A percentile compares a stretch with the other conserved stretches of the same genome.
Evolutionary conservation across 768 basidiomycete species (phyloP).

Genomic region (Rossbeevera mucosa): DNA sequence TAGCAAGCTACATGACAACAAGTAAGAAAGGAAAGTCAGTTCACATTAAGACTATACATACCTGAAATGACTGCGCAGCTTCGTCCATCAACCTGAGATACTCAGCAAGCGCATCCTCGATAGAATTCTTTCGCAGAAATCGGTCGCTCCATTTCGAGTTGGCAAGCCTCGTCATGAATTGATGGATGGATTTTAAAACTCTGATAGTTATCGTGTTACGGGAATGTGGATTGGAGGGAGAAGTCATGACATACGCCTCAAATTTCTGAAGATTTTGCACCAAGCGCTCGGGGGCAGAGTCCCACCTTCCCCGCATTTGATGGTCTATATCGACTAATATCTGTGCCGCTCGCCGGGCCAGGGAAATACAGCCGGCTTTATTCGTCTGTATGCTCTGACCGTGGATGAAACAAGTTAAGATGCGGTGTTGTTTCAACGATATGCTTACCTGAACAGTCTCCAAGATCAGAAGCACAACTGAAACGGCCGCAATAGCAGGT

Average conservation of each 20-base stretch:
- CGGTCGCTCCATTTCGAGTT: constrained; percentile 40
- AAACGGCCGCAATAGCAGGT: constrained; percentile 39
- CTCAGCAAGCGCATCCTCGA: constrained; percentile 37
- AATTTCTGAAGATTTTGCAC: constrained; percentile 39
- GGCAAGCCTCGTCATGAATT: constrained; percentile 37
- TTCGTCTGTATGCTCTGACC: constrained; percentile 33
- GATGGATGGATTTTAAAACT: constrained; percentile 34
- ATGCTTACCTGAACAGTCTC: constrained; percentile 41
- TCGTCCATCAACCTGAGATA: constrained; percentile 37
- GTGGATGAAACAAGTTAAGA: not conserved
- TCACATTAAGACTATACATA: constrained; percentile 5
- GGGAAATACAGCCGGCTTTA: constrained; percentile 35
- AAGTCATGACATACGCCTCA: constrained; percentile 31
- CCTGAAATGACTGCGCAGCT: constrained; percentile 46
- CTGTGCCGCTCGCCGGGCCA: constrained; percentile 39
- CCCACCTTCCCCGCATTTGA: constrained; percentile 43
- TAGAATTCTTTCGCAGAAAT: constrained; percentile 37
- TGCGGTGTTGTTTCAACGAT: not conserved
- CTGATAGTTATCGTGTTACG: constrained; percentile 22
- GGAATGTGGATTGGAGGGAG: not conserved
- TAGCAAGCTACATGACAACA: constrained; percentile 34
- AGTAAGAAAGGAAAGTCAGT: not conserved
- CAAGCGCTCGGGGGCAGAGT: constrained; percentile 38
- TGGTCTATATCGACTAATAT: constrained; percentile 41
- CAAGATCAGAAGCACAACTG: constrained; percentile 40